A percentile compares a stretch with the other conserved stretches of the same genome.
Conservation (phyloP, 805 yeast species). For the Ogataea paraovalis region DNA sequence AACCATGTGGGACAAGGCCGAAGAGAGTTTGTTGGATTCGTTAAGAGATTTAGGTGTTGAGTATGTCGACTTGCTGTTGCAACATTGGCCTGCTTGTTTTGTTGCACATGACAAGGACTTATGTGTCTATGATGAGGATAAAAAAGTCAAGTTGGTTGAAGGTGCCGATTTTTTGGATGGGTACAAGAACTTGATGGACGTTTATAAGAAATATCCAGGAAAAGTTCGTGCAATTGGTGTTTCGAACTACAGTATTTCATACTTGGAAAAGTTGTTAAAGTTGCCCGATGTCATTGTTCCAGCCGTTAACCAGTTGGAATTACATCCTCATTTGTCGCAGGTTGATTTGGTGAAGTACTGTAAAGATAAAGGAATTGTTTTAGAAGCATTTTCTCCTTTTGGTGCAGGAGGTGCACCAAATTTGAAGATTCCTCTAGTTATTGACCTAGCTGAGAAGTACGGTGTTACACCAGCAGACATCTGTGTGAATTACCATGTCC, state of each 20-base stretch:
- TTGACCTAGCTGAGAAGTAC: slow-evolving; percentile 55
- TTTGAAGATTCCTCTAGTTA: slow-evolving; percentile 45
- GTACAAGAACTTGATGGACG: slow-evolving; percentile 66
- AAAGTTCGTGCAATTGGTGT: slow-evolving; percentile 54
- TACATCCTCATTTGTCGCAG: slow-evolving; percentile 43
- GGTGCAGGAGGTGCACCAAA: slow-evolving; percentile 68
- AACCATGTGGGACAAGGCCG: slow-evolving; percentile 37
- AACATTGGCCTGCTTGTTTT: slow-evolving; percentile 48
- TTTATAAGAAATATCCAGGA: slow-evolving; percentile 47
- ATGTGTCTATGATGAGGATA: slow-evolving; percentile 35
- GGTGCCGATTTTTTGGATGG: slow-evolving; percentile 81
- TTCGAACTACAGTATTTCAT: slow-evolving; percentile 44
- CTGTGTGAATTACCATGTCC: slow-evolving; percentile 58
- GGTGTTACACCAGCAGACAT: slow-evolving; percentile 51
- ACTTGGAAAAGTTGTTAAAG: slow-evolving; percentile 37
- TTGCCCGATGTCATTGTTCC: slow-evolving; percentile 48
- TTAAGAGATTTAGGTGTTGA: slow-evolving; percentile 39
- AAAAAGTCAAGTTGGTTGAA: slow-evolving; percentile 61
- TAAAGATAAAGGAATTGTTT: slow-evolving; percentile 33
- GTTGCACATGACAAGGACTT: slow-evolving; percentile 37
- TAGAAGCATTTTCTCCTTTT: slow-evolving; percentile 59
- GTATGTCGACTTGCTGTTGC: slow-evolving; percentile 43
- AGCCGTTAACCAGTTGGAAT: slow-evolving; percentile 51
- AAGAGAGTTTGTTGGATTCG: slow-evolving; percentile 38
- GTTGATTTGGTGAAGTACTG: slow-evolving; percentile 38